phyloP scores from a whole-genome alignment of 1,284 basidiomycete species.

The Leccinum solheimii region DNA sequence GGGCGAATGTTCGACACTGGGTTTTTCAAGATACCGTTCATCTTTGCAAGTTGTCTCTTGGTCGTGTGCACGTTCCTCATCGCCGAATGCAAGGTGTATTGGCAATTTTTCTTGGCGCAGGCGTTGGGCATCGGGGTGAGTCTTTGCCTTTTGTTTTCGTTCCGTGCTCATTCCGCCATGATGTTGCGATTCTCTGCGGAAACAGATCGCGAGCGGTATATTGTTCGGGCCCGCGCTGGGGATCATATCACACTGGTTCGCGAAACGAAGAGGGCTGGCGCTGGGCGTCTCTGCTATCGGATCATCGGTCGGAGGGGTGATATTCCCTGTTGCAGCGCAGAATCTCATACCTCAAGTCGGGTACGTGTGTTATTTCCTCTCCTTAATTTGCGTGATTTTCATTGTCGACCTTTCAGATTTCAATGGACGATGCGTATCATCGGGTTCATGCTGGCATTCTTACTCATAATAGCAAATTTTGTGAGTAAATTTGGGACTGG shows the following conservation, averaged over 20 bases:
- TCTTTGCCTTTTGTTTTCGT: background rate
- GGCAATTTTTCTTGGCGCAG: constrained; percentile 54
- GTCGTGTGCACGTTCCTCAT: constrained; percentile 48
- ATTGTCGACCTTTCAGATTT: constrained; percentile 19
- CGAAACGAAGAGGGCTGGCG: constrained; percentile 39
- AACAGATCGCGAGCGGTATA: constrained; percentile 29
- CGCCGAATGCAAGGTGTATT: constrained; percentile 52
- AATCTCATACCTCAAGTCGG: constrained; percentile 41
- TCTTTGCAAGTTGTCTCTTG: constrained; percentile 37
- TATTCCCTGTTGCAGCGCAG: constrained; percentile 44
- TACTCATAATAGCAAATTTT: constrained; percentile 41
- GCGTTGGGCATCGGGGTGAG: constrained; percentile 46
- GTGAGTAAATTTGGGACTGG: constrained; percentile 13
- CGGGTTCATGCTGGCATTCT: constrained; percentile 42
- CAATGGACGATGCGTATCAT: constrained; percentile 52
- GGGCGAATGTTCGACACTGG: constrained; percentile 33
- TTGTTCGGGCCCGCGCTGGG: constrained; percentile 48
- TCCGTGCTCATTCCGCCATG: background rate
- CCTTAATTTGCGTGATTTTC: background rate
- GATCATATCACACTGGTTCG: constrained; percentile 51
- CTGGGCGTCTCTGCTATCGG: constrained; percentile 45
- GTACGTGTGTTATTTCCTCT: constrained; percentile 23
- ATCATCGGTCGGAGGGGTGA: constrained; percentile 44
- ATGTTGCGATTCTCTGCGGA: background rate
- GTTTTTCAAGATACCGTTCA: constrained; percentile 35